These are phyloP conservation scores for Aspergillus bridgeri DNA, from an alignment of 495 filamentous ascomycete genomes.

Conservation along the genomic window DNA sequence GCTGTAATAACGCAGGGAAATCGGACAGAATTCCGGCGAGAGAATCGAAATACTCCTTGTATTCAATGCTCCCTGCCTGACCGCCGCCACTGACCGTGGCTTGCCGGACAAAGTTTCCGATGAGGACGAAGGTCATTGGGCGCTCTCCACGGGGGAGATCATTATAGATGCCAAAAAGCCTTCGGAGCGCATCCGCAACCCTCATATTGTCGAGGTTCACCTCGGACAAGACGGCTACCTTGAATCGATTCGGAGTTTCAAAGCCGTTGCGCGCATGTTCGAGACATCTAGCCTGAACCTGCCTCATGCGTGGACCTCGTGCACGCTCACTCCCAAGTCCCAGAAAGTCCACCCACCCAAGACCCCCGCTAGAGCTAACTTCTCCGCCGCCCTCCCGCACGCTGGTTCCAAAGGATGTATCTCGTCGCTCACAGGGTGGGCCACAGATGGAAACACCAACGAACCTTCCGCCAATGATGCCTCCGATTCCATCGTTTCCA, in stretches of 20 bases:
- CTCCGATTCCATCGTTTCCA: conserved; percentile 75
- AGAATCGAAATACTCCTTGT: conserved; percentile 89
- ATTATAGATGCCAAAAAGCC: conserved; percentile 68
- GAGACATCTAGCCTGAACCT: conserved; percentile 53
- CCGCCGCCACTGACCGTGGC: conserved; percentile 64
- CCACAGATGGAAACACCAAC: conserved; percentile 85
- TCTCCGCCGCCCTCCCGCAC: conserved; percentile 51
- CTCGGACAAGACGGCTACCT: conserved; percentile 73
- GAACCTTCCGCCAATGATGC: conserved; percentile 84
- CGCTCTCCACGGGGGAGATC: conserved; percentile 43
- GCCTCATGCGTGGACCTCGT: conserved; percentile 76
- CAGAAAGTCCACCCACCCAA: conserved; percentile 96
- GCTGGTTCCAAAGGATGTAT: conserved; percentile 69
- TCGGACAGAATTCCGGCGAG: conserved; percentile 81
- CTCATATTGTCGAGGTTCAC: conserved; percentile 78
- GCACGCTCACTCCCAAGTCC: conserved; percentile 89
- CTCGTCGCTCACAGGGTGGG: conserved; percentile 82
- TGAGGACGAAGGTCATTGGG: conserved; percentile 73
- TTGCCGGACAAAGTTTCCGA: conserved; percentile 78
- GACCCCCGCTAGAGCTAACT: conserved; percentile 65
- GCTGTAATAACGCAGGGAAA: conserved; percentile 75
- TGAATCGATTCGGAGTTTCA: conserved; percentile 38
- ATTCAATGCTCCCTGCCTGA: conserved; percentile 76
- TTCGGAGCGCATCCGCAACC: conserved; percentile 71
- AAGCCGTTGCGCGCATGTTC: conserved; percentile 19